phyloP scores from a whole-genome alignment of 106 monocot species.

The Cymbidium sinense region DNA sequence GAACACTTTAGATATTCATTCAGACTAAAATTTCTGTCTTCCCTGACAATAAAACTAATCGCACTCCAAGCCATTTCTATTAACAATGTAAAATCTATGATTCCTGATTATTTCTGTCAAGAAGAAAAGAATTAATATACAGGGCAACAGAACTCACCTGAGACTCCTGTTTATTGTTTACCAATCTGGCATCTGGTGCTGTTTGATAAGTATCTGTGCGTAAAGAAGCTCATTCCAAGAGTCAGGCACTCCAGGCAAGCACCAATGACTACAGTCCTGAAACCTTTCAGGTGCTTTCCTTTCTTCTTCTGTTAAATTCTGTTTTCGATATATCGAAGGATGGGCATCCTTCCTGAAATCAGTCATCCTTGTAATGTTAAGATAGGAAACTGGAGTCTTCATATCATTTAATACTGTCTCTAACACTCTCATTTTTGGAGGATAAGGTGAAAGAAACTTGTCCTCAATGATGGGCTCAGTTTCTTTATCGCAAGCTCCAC shows the following conservation, averaged over 20 bases:
- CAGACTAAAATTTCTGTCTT: not conserved
- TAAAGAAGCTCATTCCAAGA: constrained; percentile 94
- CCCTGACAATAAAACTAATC: not conserved
- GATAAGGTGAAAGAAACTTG: constrained; percentile 59
- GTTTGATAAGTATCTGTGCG: constrained; percentile 62
- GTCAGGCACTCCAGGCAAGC: constrained; percentile 92
- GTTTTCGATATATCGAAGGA: constrained; percentile 76
- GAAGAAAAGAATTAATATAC: constrained; percentile 5
- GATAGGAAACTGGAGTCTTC: constrained; percentile 65
- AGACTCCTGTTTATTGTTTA: not conserved
- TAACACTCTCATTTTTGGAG: constrained; percentile 49
- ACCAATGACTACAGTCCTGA: constrained; percentile 99
- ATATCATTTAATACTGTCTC: constrained; percentile 60
- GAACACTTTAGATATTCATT: not conserved
- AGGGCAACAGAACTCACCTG: not conserved
- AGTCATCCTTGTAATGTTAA: constrained; percentile 91
- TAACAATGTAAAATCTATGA: not conserved
- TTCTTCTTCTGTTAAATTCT: constrained; percentile 36
- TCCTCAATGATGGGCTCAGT: constrained; percentile 73
- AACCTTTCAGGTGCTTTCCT: constrained; percentile 28
- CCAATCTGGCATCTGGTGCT: constrained; percentile 29
- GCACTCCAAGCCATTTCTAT: not conserved
- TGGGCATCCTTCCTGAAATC: constrained; percentile 94
- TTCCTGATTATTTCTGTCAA: not conserved
- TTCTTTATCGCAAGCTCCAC: constrained; percentile 81